Conservation (phyloP, 345 rosid genomes). For the Combretum micranthum region DNA sequence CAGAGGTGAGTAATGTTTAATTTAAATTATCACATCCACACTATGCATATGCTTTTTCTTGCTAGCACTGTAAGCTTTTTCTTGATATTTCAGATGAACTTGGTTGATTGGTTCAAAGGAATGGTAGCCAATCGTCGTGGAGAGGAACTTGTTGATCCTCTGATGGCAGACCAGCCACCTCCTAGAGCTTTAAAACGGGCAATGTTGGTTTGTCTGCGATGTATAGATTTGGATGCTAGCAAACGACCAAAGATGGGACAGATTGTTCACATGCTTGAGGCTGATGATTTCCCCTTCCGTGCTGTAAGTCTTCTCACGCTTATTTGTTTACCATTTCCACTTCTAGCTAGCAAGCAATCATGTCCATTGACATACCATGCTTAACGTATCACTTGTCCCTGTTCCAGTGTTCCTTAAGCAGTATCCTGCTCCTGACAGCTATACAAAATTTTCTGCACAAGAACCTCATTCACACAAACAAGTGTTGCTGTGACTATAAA, state of each 20-base stretch:
- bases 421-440: too few species aligned
- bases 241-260: slow-evolving; percentile 99
- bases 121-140: slow-evolving; percentile 86
- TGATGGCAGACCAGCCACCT: slow-evolving; percentile 50
- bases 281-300: slow-evolving; percentile 84
- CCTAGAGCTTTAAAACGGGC: slow-evolving; percentile 72
- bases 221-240: slow-evolving; percentile 75
- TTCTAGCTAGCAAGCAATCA: too few species aligned
- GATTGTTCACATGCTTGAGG: slow-evolving; percentile 95
- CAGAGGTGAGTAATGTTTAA: slow-evolving; percentile 46
- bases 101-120: slow-evolving; percentile 95
- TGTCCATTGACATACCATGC: too few species aligned
- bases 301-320: slow-evolving; percentile 41
- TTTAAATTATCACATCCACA: not conserved
- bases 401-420: too few species aligned
- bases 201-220: slow-evolving; percentile 79
- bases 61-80: not conserved
- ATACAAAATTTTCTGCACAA: too few species aligned
- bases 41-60: too few species aligned
- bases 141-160: slow-evolving; percentile 79
- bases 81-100: slow-evolving; percentile 58
- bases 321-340: too few species aligned
- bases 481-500: too few species aligned
- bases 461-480: too few species aligned
- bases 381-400: too few species aligned